phyloP scores from a whole-genome alignment of 768 basidiomycete species.

The Hemileccinum impolitum region DNA sequence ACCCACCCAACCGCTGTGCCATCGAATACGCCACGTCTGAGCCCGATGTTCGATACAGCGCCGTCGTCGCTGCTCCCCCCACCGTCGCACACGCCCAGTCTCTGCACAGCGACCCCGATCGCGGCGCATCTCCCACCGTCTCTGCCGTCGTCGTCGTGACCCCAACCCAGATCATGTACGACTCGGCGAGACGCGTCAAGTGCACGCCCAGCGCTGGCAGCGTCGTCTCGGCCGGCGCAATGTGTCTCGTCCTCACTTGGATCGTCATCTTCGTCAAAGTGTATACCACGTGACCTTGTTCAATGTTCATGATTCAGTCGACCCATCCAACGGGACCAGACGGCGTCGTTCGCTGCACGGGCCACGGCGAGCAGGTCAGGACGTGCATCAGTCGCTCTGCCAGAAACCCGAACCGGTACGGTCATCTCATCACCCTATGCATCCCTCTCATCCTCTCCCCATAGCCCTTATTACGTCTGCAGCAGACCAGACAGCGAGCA shows the following conservation, averaged over 20 bases:
- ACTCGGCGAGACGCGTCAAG: slow-evolving; percentile 61
- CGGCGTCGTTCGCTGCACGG: slow-evolving; percentile 36
- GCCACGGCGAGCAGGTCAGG: slow-evolving; percentile 27
- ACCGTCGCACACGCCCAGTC: slow-evolving; percentile 79
- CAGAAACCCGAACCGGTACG: slow-evolving; percentile 36
- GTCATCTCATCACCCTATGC: slow-evolving; percentile 1
- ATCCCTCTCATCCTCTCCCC: not conserved
- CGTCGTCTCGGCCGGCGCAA: slow-evolving; percentile 47
- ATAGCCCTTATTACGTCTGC: slow-evolving; percentile 40
- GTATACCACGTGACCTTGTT: slow-evolving; percentile 22
- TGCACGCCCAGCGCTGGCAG: slow-evolving; percentile 63
- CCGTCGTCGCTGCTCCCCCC: no score
- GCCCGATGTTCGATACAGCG: slow-evolving; percentile 58
- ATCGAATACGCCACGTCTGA: slow-evolving; percentile 68
- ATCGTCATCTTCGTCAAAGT: slow-evolving; percentile 25
- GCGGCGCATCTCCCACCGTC: slow-evolving; percentile 45
- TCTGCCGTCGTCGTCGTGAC: slow-evolving; percentile 46
- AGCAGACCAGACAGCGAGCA: slow-evolving; percentile 2
- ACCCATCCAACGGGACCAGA: slow-evolving; percentile 26
- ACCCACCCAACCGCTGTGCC: slow-evolving; percentile 77
- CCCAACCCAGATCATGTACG: slow-evolving; percentile 84
- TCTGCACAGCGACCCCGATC: slow-evolving; percentile 54
- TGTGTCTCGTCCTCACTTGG: slow-evolving; percentile 45
- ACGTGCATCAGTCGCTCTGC: slow-evolving; percentile 28
- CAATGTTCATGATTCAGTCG: not conserved